phyloP scores from a whole-genome alignment of 148 eudicot genomes.

The Vaccinium macrocarpon region DNA sequence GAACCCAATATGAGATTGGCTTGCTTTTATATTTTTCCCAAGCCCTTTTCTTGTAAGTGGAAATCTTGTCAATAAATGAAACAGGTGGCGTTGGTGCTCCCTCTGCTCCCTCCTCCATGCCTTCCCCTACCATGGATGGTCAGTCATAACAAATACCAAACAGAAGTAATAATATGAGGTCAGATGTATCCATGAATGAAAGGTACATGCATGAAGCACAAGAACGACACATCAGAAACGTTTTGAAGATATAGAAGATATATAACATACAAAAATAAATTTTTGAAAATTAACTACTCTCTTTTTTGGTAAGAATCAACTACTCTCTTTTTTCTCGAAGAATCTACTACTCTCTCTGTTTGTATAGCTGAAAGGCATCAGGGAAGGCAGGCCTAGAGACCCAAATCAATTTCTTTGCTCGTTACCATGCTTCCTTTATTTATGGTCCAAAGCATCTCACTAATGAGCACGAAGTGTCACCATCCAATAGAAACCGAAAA shows the following conservation, averaged over 20 bases:
- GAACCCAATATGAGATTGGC: slow-evolving; percentile 67
- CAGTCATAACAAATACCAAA: background rate
- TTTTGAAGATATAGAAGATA: background rate
- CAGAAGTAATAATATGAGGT: background rate
- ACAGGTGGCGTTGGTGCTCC: slow-evolving; percentile 22
- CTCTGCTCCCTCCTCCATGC: slow-evolving; percentile 24
- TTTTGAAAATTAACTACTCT: background rate
- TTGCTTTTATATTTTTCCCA: slow-evolving; percentile 46
- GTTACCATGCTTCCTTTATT: too few relatives aligned
- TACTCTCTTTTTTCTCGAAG: too few relatives aligned
- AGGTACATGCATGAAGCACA: background rate
- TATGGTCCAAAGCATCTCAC: too few relatives aligned
- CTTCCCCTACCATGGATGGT: slow-evolving; percentile 14
- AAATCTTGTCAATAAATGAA: slow-evolving; percentile 27
- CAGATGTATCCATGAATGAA: background rate
- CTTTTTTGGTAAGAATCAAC: background rate
- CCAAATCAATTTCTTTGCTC: too few relatives aligned
- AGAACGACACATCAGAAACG: background rate
- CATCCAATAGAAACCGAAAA: too few relatives aligned
- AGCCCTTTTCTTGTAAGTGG: slow-evolving; percentile 23
- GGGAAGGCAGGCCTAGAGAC: too few relatives aligned
- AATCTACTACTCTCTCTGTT: too few relatives aligned
- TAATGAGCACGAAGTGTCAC: too few relatives aligned
- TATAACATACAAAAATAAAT: background rate
- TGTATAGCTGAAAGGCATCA: too few relatives aligned